These are phyloP conservation scores for Sordariomycetes sp. DNA, from an alignment of 2,329 filamentous ascomycete genomes.

Conservation along the genomic window DNA sequence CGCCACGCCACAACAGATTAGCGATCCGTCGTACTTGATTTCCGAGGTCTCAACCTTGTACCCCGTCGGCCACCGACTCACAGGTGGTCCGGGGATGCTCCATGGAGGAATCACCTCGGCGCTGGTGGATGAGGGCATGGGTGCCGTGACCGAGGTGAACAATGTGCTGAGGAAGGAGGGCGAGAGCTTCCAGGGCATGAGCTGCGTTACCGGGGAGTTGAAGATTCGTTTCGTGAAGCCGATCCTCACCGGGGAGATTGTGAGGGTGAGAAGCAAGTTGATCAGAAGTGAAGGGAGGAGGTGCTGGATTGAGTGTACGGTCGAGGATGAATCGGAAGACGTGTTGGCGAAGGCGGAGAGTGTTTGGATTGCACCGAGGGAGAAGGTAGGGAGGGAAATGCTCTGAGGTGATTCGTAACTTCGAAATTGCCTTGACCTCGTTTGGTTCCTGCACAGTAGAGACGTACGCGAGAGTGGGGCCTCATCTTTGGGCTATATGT, in stretches of 20 bases:
- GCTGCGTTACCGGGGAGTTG: slow-evolving; percentile 23
- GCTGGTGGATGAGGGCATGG: slow-evolving; percentile 26
- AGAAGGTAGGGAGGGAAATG: too few relatives aligned
- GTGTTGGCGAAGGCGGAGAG: slow-evolving; percentile 20
- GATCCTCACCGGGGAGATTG: slow-evolving; percentile 15
- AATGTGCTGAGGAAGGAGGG: slow-evolving; percentile 18
- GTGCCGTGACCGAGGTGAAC: slow-evolving; percentile 25
- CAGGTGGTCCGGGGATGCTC: slow-evolving; percentile 20
- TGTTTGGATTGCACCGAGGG: slow-evolving; percentile 20
- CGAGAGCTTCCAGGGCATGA: slow-evolving; percentile 14
- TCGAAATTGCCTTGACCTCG: too few relatives aligned
- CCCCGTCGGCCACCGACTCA: slow-evolving; percentile 21
- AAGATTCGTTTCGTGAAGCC: slow-evolving; percentile 23
- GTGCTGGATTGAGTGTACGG: slow-evolving; percentile 16
- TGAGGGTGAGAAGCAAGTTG: slow-evolving; percentile 20
- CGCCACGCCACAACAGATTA: neutral
- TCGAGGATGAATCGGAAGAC: slow-evolving; percentile 18
- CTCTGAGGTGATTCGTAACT: too few relatives aligned
- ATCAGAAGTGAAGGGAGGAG: slow-evolving; percentile 23
- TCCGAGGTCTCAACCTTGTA: slow-evolving; percentile 19
- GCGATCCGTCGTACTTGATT: slow-evolving; percentile 11
- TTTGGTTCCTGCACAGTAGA: too few relatives aligned
- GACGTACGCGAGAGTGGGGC: too few relatives aligned
- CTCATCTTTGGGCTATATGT: too few relatives aligned
- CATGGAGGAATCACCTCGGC: slow-evolving; percentile 26